These are phyloP conservation scores for Thyridium curvatum DNA, from an alignment of 2,329 filamentous ascomycete species.

Conservation along the genomic window DNA sequence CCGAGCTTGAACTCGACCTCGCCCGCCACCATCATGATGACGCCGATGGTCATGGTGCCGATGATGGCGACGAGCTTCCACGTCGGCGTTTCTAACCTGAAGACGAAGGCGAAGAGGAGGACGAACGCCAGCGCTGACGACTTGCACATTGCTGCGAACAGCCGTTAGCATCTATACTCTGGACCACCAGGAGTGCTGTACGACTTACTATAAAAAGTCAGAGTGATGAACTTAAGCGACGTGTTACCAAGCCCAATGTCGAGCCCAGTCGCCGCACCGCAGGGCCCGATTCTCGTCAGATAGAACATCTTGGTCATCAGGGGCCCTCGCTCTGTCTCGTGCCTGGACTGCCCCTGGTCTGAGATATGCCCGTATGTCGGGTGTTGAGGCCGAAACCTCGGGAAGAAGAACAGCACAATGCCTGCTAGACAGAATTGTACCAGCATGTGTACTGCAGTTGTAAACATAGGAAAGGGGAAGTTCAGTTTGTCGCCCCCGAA, in stretches of 20 bases:
- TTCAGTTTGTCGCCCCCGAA: constrained; percentile 79
- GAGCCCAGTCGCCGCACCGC: constrained; percentile 84
- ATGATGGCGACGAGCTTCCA: constrained; percentile 84
- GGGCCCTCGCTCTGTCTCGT: constrained; percentile 48
- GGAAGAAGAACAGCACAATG: constrained; percentile 74
- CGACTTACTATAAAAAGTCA: constrained; percentile 84
- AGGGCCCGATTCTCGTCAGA: constrained; percentile 83
- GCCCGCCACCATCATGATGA: constrained; percentile 97
- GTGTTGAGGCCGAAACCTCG: constrained; percentile 59
- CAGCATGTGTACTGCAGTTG: constrained; percentile 90
- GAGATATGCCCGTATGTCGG: constrained; percentile 32
- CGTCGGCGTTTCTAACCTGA: constrained; percentile 83
- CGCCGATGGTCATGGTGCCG: constrained; percentile 82
- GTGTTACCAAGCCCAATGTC: constrained; percentile 96
- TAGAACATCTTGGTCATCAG: constrained; percentile 89
- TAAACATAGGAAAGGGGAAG: constrained; percentile 93
- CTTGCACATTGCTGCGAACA: constrained; percentile 80
- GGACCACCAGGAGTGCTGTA: no score
- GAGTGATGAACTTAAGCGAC: constrained; percentile 88
- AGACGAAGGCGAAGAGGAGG: constrained; percentile 88
- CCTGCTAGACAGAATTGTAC: constrained; percentile 82
- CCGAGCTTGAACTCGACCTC: constrained; percentile 83
- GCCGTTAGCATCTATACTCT: constrained; percentile 13
- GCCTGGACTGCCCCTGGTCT: constrained; percentile 42
- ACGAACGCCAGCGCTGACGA: constrained; percentile 94